Evolutionary conservation across 176 grass and related monocot species (phyloP).

Genomic region (Avena insularis): DNA sequence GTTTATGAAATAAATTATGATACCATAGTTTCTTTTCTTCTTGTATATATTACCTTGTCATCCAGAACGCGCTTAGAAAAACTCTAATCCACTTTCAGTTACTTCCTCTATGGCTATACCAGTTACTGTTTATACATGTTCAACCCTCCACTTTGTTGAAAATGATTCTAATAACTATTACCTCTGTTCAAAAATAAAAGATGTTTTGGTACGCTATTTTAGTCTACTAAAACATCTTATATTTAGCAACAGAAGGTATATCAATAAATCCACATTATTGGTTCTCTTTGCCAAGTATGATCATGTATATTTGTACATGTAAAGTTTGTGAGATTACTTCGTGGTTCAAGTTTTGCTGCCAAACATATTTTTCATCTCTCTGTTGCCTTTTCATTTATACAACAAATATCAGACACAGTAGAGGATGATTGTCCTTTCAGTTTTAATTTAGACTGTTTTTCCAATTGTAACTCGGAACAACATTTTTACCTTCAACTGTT

Average conservation of each 20-base stretch:
- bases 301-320: neutral
- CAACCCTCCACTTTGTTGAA: neutral
- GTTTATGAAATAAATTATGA: slow-evolving; percentile 2
- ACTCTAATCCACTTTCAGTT: slow-evolving; percentile 9
- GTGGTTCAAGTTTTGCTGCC: neutral
- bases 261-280: neutral
- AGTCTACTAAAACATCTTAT: too few species aligned
- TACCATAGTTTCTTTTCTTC: neutral
- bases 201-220: too few species aligned
- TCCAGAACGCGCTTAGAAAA: neutral
- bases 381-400: slow-evolving; percentile 33
- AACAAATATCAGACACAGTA: neutral
- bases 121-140: slow-evolving; percentile 1
- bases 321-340: slow-evolving; percentile 1
- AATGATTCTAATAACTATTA: slow-evolving; percentile 5
- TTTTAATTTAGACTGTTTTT: neutral
- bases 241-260: neutral
- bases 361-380: slow-evolving; percentile 5
- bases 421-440: slow-evolving; percentile 18
- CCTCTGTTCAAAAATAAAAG: too few species aligned
- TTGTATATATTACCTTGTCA: slow-evolving; percentile 22
- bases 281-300: slow-evolving; percentile 22
- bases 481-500: slow-evolving; percentile 24
- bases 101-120: neutral
- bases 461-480: neutral